Percentiles rank a stretch among this genome's conserved stretches.
These are phyloP conservation scores for Setomelanomma holmii DNA, from an alignment of 2,329 filamentous ascomycete species.

Conservation along the genomic window DNA sequence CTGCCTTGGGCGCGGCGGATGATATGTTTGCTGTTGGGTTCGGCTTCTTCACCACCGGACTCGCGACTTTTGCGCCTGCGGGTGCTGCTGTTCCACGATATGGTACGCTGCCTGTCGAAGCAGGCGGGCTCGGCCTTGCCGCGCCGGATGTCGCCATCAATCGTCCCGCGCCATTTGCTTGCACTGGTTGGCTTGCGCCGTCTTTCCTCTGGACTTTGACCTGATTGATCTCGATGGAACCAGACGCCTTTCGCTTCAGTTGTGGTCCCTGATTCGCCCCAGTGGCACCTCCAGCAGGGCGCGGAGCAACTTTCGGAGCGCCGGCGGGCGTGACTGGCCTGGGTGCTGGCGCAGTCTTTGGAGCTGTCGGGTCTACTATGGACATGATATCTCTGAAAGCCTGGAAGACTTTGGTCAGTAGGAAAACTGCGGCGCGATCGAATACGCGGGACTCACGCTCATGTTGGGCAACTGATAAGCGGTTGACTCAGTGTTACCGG, in stretches of 20 bases:
- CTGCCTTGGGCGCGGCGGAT: constrained; percentile 24
- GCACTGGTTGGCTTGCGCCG: constrained; percentile 27
- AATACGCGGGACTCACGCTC: constrained; percentile 42
- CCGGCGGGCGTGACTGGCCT: constrained; percentile 31
- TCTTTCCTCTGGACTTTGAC: constrained; percentile 46
- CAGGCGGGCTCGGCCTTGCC: constrained; percentile 29
- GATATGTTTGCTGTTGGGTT: constrained; percentile 20
- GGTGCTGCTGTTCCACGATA: constrained; percentile 49
- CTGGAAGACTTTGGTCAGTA: constrained; percentile 22
- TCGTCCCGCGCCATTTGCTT: constrained; percentile 34
- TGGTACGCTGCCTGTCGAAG: constrained; percentile 34
- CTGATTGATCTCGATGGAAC: constrained; percentile 37
- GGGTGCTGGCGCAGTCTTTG: constrained; percentile 29
- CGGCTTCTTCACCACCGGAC: constrained; percentile 33
- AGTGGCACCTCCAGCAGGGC: constrained; percentile 34
- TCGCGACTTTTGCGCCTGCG: constrained; percentile 30
- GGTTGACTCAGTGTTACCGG: constrained; percentile 48
- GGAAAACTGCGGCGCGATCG: constrained; percentile 16
- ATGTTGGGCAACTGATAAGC: constrained; percentile 41
- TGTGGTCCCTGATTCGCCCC: constrained; percentile 43
- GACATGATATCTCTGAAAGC: constrained; percentile 48
- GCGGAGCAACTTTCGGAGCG: constrained; percentile 43
- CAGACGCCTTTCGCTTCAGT: constrained; percentile 51
- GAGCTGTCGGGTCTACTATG: constrained; percentile 44
- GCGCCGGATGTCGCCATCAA: constrained; percentile 29